Percentiles rank a stretch among this genome's conserved stretches.
Evolutionary conservation across 805 yeast species (phyloP).

Genomic region (Spathaspora passalidarum): DNA sequence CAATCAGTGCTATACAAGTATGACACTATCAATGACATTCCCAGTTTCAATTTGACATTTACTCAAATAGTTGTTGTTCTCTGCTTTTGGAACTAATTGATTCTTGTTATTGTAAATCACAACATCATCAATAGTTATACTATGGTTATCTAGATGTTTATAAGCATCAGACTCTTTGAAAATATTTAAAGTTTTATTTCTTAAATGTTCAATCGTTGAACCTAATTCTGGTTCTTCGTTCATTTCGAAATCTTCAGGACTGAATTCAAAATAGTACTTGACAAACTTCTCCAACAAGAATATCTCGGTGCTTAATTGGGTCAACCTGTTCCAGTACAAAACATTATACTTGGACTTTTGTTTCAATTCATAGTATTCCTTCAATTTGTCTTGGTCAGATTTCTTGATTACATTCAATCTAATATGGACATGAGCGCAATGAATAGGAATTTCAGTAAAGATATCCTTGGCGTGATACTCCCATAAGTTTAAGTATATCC

Average conservation of each 20-base stretch:
- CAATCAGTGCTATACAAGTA: constrained; percentile 8
- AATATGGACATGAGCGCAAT: constrained; percentile 71
- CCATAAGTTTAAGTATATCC: constrained; percentile 43
- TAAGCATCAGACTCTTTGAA: constrained; percentile 42
- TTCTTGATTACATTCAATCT: constrained; percentile 40
- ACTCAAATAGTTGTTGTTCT: constrained; percentile 30
- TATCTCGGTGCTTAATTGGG: constrained; percentile 13
- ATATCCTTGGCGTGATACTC: constrained; percentile 55
- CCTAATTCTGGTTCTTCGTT: constrained; percentile 65
- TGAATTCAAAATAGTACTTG: constrained; percentile 69
- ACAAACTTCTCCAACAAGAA: constrained; percentile 28
- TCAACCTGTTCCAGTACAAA: constrained; percentile 18
- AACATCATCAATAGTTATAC: constrained; percentile 17
- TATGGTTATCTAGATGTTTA: constrained; percentile 12
- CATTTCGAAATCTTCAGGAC: constrained; percentile 72
- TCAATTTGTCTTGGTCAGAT: constrained; percentile 17
- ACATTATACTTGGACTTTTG: constrained; percentile 23
- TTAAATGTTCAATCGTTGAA: constrained; percentile 60
- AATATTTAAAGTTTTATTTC: constrained; percentile 53
- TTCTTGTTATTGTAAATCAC: constrained; percentile 27
- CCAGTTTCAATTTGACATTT: constrained; percentile 42
- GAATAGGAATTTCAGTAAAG: constrained; percentile 71
- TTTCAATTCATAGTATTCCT: constrained; percentile 27
- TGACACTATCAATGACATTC: constrained; percentile 33
- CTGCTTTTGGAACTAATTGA: constrained; percentile 18